phyloP scores from a whole-genome alignment of 345 rosid species.

The Iberis pinnata region DNA sequence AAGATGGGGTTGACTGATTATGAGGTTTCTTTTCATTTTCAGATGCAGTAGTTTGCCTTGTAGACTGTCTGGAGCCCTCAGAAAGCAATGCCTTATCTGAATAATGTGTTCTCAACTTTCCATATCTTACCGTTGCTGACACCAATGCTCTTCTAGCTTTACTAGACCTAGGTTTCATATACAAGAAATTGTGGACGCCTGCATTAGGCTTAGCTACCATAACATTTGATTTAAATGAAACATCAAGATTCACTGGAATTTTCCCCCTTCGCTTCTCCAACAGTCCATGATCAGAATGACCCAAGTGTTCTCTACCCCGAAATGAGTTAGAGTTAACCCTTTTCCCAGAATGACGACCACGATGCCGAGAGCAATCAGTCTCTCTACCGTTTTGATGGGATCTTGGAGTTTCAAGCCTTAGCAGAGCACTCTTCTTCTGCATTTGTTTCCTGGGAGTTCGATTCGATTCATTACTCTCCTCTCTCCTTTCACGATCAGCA shows the following conservation, averaged over 20 bases:
- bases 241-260: slow-evolving; percentile 71
- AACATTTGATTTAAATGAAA: slow-evolving; percentile 72
- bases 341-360: slow-evolving; percentile 33
- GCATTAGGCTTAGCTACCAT: slow-evolving; percentile 68
- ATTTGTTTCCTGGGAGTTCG: slow-evolving; percentile 50
- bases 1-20: slow-evolving; percentile 24
- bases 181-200: slow-evolving; percentile 24
- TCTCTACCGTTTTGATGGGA: slow-evolving; percentile 44
- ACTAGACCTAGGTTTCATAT: slow-evolving; percentile 41
- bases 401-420: slow-evolving; percentile 61
- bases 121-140: slow-evolving; percentile 26
- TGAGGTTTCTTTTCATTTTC: slow-evolving; percentile 19
- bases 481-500: slow-evolving; percentile 45
- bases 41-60: slow-evolving; percentile 29
- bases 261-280: slow-evolving; percentile 44
- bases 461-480: slow-evolving; percentile 38
- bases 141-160: slow-evolving; percentile 41
- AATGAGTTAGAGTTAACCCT: slow-evolving; percentile 33
- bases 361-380: slow-evolving; percentile 37
- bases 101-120: slow-evolving; percentile 24
- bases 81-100: slow-evolving; percentile 26
- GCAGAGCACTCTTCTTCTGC: slow-evolving; percentile 79
- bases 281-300: slow-evolving; percentile 30
- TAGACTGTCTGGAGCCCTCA: slow-evolving; percentile 32
- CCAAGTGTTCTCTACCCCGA: slow-evolving; percentile 44